A percentile compares a stretch with the other conserved stretches of the same genome.
phyloP scores from a whole-genome alignment of 2,329 filamentous ascomycete species.

The Colletotrichum limetticola region DNA sequence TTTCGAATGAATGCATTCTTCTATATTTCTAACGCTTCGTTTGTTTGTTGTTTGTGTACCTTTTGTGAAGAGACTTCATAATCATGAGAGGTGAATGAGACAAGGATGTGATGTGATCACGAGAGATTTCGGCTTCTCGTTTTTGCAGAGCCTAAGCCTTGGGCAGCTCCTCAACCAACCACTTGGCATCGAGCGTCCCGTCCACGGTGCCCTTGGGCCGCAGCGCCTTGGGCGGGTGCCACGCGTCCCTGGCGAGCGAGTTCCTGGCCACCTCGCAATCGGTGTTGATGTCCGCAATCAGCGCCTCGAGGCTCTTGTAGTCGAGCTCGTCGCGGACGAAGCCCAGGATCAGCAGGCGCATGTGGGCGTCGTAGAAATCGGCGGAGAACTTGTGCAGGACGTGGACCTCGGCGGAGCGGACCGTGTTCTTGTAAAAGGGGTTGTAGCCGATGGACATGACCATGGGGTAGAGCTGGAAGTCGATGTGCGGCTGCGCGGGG shows the following conservation, averaged over 20 bases:
- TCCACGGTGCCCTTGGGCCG: slow-evolving; percentile 39
- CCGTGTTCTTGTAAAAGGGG: slow-evolving; percentile 94
- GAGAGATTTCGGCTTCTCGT: no score
- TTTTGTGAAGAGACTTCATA: neutral
- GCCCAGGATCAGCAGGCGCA: slow-evolving; percentile 84
- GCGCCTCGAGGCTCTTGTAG: slow-evolving; percentile 83
- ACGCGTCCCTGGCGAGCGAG: slow-evolving; percentile 76
- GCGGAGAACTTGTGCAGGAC: slow-evolving; percentile 79
- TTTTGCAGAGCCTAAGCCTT: neutral
- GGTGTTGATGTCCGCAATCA: slow-evolving; percentile 87
- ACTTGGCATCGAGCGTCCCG: slow-evolving; percentile 49
- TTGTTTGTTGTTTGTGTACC: slow-evolving; percentile 5
- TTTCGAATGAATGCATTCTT: neutral
- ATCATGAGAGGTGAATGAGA: neutral
- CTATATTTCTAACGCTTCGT: slow-evolving; percentile 21
- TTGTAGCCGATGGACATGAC: slow-evolving; percentile 98
- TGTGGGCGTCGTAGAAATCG: slow-evolving; percentile 87
- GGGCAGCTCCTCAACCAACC: slow-evolving; percentile 48
- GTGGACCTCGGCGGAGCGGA: slow-evolving; percentile 89
- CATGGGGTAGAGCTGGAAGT: slow-evolving; percentile 75
- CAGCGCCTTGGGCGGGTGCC: slow-evolving; percentile 54
- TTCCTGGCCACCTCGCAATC: slow-evolving; percentile 86
- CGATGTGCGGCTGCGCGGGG: slow-evolving; percentile 40
- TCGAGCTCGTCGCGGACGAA: slow-evolving; percentile 92
- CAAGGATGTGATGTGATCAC: no score